A percentile compares a stretch with the other conserved stretches of the same genome.
These are phyloP conservation scores for Botryotinia narcissicola DNA, from an alignment of 2,329 filamentous ascomycete genomes.

Conservation along the genomic window DNA sequence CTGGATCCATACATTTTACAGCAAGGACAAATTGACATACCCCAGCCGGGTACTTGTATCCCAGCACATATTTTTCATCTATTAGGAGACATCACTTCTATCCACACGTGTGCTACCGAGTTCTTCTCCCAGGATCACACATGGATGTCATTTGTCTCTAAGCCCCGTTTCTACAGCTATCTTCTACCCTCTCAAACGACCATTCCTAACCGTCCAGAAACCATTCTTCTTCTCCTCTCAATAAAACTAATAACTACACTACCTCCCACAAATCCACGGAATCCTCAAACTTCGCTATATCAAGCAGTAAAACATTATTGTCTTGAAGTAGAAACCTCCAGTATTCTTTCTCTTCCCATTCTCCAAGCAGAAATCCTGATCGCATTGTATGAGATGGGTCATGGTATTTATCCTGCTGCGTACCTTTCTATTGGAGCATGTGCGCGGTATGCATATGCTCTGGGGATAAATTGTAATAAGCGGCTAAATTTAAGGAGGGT, in stretches of 20 bases:
- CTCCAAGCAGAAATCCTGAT: background rate
- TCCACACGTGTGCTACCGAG: background rate
- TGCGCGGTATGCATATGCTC: background rate
- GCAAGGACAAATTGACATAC: background rate
- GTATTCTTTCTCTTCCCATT: background rate
- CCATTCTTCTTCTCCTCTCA: background rate
- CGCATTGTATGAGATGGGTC: background rate
- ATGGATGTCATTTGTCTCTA: background rate
- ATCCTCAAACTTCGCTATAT: background rate
- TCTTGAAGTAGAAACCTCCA: background rate
- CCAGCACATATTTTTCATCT: background rate
- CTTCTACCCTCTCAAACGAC: background rate
- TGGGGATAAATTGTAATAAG: background rate
- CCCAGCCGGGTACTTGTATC: background rate
- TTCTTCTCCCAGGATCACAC: background rate
- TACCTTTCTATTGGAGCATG: background rate
- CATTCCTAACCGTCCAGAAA: background rate
- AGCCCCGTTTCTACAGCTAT: background rate
- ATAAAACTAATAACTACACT: background rate
- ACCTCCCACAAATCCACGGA: background rate
- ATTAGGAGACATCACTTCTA: background rate
- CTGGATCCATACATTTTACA: background rate
- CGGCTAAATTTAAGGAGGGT: background rate
- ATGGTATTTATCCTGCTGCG: background rate
- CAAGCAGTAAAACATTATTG: background rate